phyloP scores from a whole-genome alignment of 768 basidiomycete genomes.

The Amanita subjunquillea region DNA sequence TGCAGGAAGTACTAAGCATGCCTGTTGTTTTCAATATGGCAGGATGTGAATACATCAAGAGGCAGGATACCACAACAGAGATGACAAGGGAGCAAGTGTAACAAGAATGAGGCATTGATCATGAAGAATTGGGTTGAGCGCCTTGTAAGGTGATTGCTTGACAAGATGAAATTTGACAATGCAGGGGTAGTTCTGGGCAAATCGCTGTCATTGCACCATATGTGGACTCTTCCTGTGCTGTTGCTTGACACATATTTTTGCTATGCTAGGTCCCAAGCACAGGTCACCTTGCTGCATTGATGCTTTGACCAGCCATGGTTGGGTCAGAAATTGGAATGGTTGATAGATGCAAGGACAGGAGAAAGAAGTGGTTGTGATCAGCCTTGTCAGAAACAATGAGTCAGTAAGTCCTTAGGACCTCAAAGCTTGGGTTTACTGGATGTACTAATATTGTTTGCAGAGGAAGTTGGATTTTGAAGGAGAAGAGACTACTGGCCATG shows the following conservation, averaged over 20 bases:
- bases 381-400: slow-evolving; percentile 87
- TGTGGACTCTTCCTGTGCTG: background rate
- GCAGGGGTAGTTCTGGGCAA: slow-evolving; percentile 32
- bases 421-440: background rate
- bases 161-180: background rate
- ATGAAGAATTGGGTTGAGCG: slow-evolving; percentile 77
- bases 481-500: too few species aligned
- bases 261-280: slow-evolving; percentile 72
- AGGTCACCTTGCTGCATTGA: slow-evolving; percentile 75
- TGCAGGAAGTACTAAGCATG: slow-evolving; percentile 59
- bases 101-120: slow-evolving; percentile 89
- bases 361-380: slow-evolving; percentile 88
- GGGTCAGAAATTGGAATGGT: slow-evolving; percentile 81
- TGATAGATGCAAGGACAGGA: slow-evolving; percentile 96
- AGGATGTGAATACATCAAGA: slow-evolving; percentile 89
- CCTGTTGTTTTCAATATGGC: slow-evolving; percentile 90
- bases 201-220: slow-evolving; percentile 71
- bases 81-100: slow-evolving; percentile 86
- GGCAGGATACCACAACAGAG: slow-evolving; percentile 46
- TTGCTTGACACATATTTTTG: background rate
- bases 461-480: slow-evolving; percentile 87
- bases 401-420: slow-evolving; percentile 8
- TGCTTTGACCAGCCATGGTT: slow-evolving; percentile 65
- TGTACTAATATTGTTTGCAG: slow-evolving; percentile 21
- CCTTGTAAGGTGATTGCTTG: slow-evolving; percentile 35